Evolutionary conservation across 225 moss, liverwort and hornwort genomes (phyloP), one percentile per base, ranked within the genome.

Genomic region (Marchantia polymorpha): DNA sequence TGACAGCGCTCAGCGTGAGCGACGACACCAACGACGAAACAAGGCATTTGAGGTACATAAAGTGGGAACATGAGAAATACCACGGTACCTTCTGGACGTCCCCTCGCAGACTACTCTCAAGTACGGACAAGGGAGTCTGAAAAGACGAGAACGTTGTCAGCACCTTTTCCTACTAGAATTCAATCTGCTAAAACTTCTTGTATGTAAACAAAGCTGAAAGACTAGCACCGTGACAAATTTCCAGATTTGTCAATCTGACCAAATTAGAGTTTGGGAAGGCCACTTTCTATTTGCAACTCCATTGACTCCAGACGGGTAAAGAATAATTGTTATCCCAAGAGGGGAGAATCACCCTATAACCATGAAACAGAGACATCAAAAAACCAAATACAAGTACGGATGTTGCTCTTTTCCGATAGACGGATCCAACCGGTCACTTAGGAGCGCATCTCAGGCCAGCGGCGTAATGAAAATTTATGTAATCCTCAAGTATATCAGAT

Each of bases 91-190:
- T 96, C 46, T 90, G 91, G n/a, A 96, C 84, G 56, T 96, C 96
- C 56, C 89, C 94, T 1, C 94, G 90, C 50, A 96, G 76, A 46
- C 90, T 91, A 8, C 92, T 94, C 78, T 96, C 96, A 77, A 96
- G 80, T 2, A 91, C 88, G 64, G 88, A 90, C 83, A 96, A 85
- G n/a, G 96, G 96, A 12, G 96, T 96, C 84, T 90, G 88, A 17
- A 51, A 58, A 8, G 50, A 52, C 53, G 13, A 0, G 47, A 54
- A 50, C 0, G 23, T 25, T 8, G 64, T 64, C 64, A 77, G 50
- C 64, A 49, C 14, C 2, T 77, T 1, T 22, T 39, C 2, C 30
- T 7, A 30, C 13, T 26, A 20, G 52, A 39, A 39, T 39, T n/a
- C n/a, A n/a, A n/a, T n/a, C n/a, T n/a, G n/a, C n/a, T n/a, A n/a